Base-by-base conservation (phyloP, 257 asterid species). In the Thymus quinquecostatus region DNA sequence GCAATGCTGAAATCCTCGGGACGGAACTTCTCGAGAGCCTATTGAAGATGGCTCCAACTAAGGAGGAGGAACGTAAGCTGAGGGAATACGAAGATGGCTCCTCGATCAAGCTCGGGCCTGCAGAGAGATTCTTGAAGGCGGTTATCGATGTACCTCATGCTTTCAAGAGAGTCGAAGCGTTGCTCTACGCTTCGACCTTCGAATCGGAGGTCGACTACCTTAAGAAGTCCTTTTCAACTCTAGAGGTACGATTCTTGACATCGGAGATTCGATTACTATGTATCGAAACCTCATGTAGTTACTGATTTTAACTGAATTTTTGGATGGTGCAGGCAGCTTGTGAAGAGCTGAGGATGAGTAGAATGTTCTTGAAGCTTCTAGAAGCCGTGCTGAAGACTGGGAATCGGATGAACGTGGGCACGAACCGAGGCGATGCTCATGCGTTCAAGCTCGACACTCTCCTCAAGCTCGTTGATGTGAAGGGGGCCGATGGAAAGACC, bases 361-460 rank as follows among this genome's bases (percentile, higher is more conserved):
- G 92, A 65, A 88, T 92, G 98, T 95, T 95, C 87, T 88, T 89
- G 40, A 95, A 95, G 77, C 96, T 95, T 69, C 85, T 95, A 60
- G 99, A 95, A 81, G 98, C 99, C n/a, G 99, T 95, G 48, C 71
- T 92, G 75, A 92, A 89, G 78, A 95, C 99, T 0, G 98, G 98
- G 41, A 95, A 95, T 69, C 90, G 99, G 53, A 94, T 94, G 99
- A 94, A 94, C 32, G 98, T 94, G 28, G 99, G 99, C 71, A 94
- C 99, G 12, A 88, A 94, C 47, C 88, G 98, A 0, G 99, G 99
- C 0, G 97, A 92, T 80, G 99, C 99, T 10, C 97, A 87, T 55
- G 99, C 98, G 0, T 95, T 92, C 87, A 95, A 95, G 79, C 97
- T 95, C 41, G 99, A 95, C 82, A 92, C 99, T 0, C 97, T 94